Base-by-base conservation (phyloP, 2,329 filamentous ascomycete species). In the Emmonsiellopsis sp. region DNA sequence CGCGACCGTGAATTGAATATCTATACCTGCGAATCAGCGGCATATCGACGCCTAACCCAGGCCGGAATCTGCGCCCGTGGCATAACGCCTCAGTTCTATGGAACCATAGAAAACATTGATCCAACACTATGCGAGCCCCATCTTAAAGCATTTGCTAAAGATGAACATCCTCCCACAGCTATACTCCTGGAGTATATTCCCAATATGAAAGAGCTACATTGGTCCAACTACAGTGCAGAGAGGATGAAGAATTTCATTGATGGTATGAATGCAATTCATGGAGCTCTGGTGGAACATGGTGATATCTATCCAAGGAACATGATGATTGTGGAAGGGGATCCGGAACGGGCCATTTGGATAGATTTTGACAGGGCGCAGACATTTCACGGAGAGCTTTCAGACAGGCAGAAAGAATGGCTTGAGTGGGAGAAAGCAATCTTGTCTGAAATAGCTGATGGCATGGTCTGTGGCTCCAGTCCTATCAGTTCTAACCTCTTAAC, bases 281-380 rank as follows among this genome's bases (percentile, higher is more conserved):
- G 45, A 7, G 60, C 58, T 8, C 35, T 53, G 7, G 46, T 64
- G 15, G 54, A 56, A 11, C 61, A 64, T 30, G 49, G 47, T 40
- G 61, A 64, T 53, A 54, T 63, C 6, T 58, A 63, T 35, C 61
- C 62, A 0, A 62, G 58, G 38, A 60, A 62, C 53, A 59, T 65
- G 42, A 59, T 66, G 30, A 26, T 62, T 47, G 54, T 62, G 2
- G 51, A 54, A 46, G 57, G 54, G 5, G 41, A 54, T 8, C 38
- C 38, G 35, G 49, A 50, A 40, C 54, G 56, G 35, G 38, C 61
- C 7, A 58, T 65, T 15, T 63, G 57, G 59, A 47, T 62, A 38
- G 60, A 62, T 56, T 64, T 65, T 47, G 59, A 65, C 53, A 55
- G 60, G 45, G 54, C 58, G 7, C 59, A 52, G 40, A 62, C 55